phyloP scores from a whole-genome alignment of 2,329 filamentous ascomycete species.

The Trichoderma polysporum region DNA sequence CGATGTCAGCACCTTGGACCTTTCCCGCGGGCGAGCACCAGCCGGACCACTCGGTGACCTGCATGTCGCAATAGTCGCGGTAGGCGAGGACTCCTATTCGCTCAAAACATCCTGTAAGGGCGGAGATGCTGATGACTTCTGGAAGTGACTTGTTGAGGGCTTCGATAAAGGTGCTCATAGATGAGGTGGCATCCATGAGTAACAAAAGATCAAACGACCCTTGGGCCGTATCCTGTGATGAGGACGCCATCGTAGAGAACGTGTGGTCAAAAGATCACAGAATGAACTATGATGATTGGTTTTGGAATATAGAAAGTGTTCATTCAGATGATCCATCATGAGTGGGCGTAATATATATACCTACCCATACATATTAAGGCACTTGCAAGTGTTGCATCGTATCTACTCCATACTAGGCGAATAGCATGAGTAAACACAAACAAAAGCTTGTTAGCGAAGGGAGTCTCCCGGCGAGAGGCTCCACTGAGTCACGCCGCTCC shows the following conservation, averaged over 20 bases:
- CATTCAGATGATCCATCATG: background rate
- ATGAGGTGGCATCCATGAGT: conserved; percentile 47
- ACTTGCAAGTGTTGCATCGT: too few species aligned
- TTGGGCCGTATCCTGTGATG: conserved; percentile 10
- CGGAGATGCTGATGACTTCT: conserved; percentile 50
- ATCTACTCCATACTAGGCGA: too few species aligned
- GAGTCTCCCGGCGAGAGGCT: background rate
- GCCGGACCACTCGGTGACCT: conserved; percentile 48
- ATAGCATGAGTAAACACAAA: background rate
- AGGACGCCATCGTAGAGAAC: conserved; percentile 22
- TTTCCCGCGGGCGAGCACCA: conserved; percentile 39
- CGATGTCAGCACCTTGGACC: conserved; percentile 22
- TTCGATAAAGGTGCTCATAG: conserved; percentile 44
- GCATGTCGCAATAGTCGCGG: conserved; percentile 44
- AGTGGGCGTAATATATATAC: background rate
- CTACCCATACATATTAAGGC: too few species aligned
- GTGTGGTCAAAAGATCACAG: background rate
- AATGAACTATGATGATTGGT: background rate
- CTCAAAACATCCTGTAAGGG: conserved; percentile 49
- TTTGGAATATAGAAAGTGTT: background rate
- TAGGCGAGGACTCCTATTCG: conserved; percentile 52
- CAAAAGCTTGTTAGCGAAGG: background rate
- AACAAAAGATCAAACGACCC: conserved; percentile 45
- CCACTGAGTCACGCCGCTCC: conserved; percentile 18
- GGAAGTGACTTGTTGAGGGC: conserved; percentile 48